Base-by-base conservation (phyloP, 306 rosid species). In the Casuarina equisetifolia region DNA sequence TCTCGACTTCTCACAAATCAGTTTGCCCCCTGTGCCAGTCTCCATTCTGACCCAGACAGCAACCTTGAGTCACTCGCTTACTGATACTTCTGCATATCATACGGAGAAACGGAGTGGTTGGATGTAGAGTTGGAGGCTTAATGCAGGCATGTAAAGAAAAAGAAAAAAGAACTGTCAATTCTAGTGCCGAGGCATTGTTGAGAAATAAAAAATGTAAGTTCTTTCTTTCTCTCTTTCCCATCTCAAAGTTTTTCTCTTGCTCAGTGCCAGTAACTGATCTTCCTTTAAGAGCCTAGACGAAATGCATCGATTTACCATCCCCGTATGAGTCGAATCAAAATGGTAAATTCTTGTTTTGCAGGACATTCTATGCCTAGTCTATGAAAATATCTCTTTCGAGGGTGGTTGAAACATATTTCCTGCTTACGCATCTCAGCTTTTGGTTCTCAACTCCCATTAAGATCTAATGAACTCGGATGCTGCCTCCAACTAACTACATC, bases 1-100 rank as follows among this genome's bases (percentile, higher is more conserved):
- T 95, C 86, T 89, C 97, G 36, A 94, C 98, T 64, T 94, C 98
- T 70, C 98, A 92, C 83, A 95, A 95, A 86, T 95, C 98, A 81
- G 82, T 97, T 48, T 95, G 97, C 83, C 98, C 98, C 1, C 52
- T 92, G 81, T 92, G 97, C 81, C 98, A 95, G 86, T 92, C 98
- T 81, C 98, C 97, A 0, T 95, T 95, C 81, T 95, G 77, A 90
- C 40, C 45, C n/a, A 67, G 45, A 58, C 20, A 50, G 76, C 46
- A 39, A 68, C 54, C 62, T 48, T 3, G 32, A 44, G 67, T 39
- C 32, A 64, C 1, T 1, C 6, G 16, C 25, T 69, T 55, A 42
- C 32, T 4, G 46, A 32, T 17, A 17, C 59, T 4, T 25, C 7
- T 55, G 54, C 48, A 6, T n/a, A 12, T n/a, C 35, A 7, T 38